These are phyloP conservation scores for Vigna angularis DNA, from an alignment of 306 rosid genomes.

Conservation along the genomic window DNA sequence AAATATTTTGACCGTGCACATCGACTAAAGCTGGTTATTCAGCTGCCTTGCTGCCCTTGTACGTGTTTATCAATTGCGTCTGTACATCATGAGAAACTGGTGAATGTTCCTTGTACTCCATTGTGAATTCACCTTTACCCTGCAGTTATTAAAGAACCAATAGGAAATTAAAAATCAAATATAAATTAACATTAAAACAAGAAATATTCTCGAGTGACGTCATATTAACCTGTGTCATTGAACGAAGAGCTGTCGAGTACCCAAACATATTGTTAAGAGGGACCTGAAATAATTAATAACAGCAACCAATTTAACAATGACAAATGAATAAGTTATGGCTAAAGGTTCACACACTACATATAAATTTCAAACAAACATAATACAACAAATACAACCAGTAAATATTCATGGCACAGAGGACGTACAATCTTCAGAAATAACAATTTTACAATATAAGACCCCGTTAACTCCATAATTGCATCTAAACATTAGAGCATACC, in stretches of 20 bases:
- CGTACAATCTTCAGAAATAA: not conserved
- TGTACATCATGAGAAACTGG: constrained; percentile 93
- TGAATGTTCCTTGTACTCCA: constrained; percentile 94
- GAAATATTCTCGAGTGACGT: constrained; percentile 1
- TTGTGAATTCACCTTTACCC: constrained; percentile 99
- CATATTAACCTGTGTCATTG: constrained; percentile 88
- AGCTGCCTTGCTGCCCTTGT: constrained; percentile 70
- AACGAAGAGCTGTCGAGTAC: constrained; percentile 88
- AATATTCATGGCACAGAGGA: constrained; percentile 5
- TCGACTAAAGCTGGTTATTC: constrained; percentile 51
- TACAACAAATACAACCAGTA: constrained; percentile 12
- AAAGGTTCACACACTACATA: not conserved
- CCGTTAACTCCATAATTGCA: not conserved
- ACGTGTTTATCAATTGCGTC: constrained; percentile 67
- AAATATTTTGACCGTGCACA: constrained; percentile 36
- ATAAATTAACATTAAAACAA: not conserved
- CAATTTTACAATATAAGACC: not conserved
- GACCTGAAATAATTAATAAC: constrained; percentile 62
- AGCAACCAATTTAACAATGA: constrained; percentile 34
- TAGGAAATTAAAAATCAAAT: constrained; percentile 2
- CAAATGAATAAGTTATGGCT: constrained; percentile 1
- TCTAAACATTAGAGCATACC: not conserved
- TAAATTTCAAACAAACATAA: not conserved
- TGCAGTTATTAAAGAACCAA: constrained; percentile 44
- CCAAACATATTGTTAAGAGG: constrained; percentile 98